A percentile compares a stretch with the other conserved stretches of the same genome.
phyloP scores from a whole-genome alignment of 306 rosid species.

The Ziziphus jujuba region DNA sequence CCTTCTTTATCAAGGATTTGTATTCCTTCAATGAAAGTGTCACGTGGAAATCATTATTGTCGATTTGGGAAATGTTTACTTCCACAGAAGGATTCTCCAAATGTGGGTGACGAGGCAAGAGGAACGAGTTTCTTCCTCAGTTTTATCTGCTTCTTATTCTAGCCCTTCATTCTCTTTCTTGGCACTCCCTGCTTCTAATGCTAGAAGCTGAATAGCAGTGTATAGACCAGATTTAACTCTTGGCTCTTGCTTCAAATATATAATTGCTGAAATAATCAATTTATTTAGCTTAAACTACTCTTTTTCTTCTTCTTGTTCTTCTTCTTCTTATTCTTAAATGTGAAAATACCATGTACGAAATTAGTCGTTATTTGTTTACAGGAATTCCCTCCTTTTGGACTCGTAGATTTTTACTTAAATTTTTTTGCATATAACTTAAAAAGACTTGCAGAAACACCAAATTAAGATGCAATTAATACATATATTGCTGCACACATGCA shows the following conservation, averaged over 20 bases:
- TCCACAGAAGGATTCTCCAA: constrained; percentile 9
- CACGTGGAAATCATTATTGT: constrained; percentile 22
- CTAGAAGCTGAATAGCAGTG: constrained; percentile 35
- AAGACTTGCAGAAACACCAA: no score
- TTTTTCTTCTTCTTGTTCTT: no score
- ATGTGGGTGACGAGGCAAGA: constrained; percentile 1
- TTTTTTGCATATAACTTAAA: no score
- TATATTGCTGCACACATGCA: no score
- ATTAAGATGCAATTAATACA: no score
- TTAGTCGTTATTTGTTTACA: no score
- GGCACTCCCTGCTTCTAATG: constrained; percentile 32
- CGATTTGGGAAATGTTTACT: constrained; percentile 22
- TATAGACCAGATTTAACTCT: constrained; percentile 28
- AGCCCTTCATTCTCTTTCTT: constrained; percentile 30
- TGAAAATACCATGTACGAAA: no score
- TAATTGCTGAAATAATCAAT: no score
- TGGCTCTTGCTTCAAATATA: constrained; percentile 39
- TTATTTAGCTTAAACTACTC: no score
- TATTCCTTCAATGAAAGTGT: constrained; percentile 35
- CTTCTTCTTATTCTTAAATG: no score
- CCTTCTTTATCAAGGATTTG: constrained; percentile 27
- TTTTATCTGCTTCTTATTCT: constrained; percentile 17
- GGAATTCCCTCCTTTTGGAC: no score
- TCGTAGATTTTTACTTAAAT: no score
- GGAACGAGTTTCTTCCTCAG: constrained; percentile 26